Conservation (phyloP, 441 rosid species). For the Brassica balearica region DNA sequence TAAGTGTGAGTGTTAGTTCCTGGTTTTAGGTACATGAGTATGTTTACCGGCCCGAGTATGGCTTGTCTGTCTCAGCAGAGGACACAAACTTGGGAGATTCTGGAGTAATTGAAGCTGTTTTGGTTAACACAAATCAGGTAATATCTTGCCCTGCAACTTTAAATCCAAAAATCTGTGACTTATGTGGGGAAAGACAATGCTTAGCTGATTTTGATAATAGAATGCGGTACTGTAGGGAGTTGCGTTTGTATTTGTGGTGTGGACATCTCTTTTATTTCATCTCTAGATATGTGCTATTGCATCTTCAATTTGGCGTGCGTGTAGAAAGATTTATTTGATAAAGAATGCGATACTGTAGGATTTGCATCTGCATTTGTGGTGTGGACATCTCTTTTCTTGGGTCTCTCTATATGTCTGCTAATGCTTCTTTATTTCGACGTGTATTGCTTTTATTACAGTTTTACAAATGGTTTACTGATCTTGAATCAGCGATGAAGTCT, state of each 20-base stretch:
- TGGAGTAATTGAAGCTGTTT: slow-evolving; percentile 77
- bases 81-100: slow-evolving; percentile 60
- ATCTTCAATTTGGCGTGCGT: neutral
- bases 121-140: slow-evolving; percentile 90
- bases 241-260: slow-evolving; percentile 20
- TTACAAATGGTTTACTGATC: slow-evolving; percentile 98
- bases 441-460: slow-evolving; percentile 56
- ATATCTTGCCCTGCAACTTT: slow-evolving; percentile 6
- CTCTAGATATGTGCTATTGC: neutral
- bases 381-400: slow-evolving; percentile 16
- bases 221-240: neutral
- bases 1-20: slow-evolving; percentile 31
- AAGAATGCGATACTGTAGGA: neutral
- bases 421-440: slow-evolving; percentile 19
- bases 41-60: slow-evolving; percentile 58
- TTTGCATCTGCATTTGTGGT: slow-evolving; percentile 17
- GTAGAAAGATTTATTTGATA: slow-evolving; percentile 4
- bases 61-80: slow-evolving; percentile 60
- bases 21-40: slow-evolving; percentile 66
- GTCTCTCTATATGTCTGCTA: slow-evolving; percentile 7
- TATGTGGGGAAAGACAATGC: slow-evolving; percentile 4
- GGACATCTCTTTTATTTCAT: neutral
- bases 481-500: slow-evolving; percentile 95
- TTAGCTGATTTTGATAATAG: neutral
- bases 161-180: neutral